phyloP scores from a whole-genome alignment of 2,329 filamentous ascomycete species.

The Xenoacremonium recifei region DNA sequence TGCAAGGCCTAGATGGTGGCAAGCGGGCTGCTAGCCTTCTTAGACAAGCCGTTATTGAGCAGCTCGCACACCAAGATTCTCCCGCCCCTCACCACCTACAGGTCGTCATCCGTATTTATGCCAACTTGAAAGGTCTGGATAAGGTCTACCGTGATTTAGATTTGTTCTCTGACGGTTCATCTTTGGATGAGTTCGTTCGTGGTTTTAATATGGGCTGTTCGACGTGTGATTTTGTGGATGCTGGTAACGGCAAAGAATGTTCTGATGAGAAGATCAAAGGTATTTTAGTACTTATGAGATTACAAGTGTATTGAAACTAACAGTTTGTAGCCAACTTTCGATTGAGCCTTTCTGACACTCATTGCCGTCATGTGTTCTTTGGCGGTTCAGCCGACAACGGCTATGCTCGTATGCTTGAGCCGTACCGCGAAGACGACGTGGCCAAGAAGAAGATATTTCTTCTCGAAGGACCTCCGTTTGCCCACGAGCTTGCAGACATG shows the following conservation, averaged over 20 bases:
- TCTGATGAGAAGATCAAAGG: conserved; percentile 41
- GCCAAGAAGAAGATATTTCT: conserved; percentile 33
- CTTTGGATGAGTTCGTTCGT: conserved; percentile 34
- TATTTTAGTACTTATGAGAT: too few relatives aligned
- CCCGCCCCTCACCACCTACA: conserved; percentile 19
- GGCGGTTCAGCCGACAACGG: conserved; percentile 41
- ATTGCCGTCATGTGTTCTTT: conserved; percentile 40
- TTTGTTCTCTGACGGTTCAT: conserved; percentile 21
- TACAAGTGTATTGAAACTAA: too few relatives aligned
- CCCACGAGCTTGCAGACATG: conserved; percentile 32
- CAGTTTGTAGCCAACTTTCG: conserved; percentile 28
- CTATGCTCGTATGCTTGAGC: conserved; percentile 39
- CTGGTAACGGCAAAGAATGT: conserved; percentile 42
- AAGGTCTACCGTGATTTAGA: conserved; percentile 30
- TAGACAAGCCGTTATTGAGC: conserved; percentile 17
- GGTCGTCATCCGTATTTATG: conserved; percentile 35
- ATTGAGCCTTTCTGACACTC: conserved; percentile 32
- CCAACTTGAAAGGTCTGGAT: conserved; percentile 35
- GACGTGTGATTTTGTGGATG: conserved; percentile 39
- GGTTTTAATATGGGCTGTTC: conserved; percentile 39
- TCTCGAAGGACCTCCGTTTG: conserved; percentile 38
- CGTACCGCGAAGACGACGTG: conserved; percentile 23
- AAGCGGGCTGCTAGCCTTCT: conserved; percentile 20
- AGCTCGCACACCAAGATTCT: conserved; percentile 17
- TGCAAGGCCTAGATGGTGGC: conserved; percentile 29